Conservation (phyloP, 768 basidiomycete species). For the Botryobasidium botryosum region DNA sequence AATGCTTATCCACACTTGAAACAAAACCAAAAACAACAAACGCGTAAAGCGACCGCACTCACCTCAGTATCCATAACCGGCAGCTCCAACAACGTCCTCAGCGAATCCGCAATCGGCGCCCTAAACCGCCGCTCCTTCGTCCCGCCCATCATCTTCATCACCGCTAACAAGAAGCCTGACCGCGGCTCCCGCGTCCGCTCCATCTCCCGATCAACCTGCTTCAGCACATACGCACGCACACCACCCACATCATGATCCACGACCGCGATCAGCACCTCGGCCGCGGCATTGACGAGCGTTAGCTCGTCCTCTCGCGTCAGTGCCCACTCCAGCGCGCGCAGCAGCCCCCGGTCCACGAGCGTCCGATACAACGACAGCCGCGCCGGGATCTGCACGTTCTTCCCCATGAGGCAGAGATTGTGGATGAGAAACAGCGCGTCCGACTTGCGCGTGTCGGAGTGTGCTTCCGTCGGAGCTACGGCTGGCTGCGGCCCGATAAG, state of each 20-base stretch:
- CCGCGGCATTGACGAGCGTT: constrained; percentile 59
- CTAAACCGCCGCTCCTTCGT: constrained; percentile 63
- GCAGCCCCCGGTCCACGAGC: constrained; percentile 72
- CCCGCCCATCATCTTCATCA: constrained; percentile 6
- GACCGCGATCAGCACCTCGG: constrained; percentile 69
- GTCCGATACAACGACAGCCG: constrained; percentile 74
- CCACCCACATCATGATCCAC: constrained; percentile 85
- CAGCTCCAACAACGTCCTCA: constrained; percentile 70
- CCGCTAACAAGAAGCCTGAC: constrained; percentile 3
- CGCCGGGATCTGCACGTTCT: constrained; percentile 82
- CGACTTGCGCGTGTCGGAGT: constrained; percentile 26
- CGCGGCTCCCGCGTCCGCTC: constrained; percentile 5
- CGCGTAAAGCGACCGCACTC: constrained; percentile 12
- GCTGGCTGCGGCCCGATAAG: background rate
- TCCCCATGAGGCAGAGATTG: constrained; percentile 88
- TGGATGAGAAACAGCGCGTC: constrained; percentile 81
- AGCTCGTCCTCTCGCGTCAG: constrained; percentile 44
- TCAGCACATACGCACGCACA: constrained; percentile 68
- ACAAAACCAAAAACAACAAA: constrained; percentile 1
- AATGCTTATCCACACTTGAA: no score
- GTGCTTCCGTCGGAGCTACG: background rate
- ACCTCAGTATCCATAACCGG: constrained; percentile 25
- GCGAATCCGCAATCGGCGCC: constrained; percentile 75
- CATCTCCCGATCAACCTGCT: constrained; percentile 35
- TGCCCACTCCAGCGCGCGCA: constrained; percentile 89